Conservation (phyloP, 768 basidiomycete genomes). For the Solioccasus polychromus region DNA sequence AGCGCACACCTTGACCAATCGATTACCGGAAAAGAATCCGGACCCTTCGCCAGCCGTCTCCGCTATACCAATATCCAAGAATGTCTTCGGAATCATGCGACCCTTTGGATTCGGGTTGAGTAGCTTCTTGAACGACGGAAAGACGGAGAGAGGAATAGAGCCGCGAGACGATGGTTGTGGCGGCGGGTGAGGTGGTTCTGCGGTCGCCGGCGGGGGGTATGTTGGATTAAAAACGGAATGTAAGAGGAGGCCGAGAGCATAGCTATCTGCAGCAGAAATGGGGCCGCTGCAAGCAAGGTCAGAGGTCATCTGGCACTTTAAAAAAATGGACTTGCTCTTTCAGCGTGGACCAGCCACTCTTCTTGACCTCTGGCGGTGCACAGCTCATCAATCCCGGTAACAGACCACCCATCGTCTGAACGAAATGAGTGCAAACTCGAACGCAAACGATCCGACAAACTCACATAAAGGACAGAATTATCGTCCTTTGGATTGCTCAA, state of each 20-base stretch:
- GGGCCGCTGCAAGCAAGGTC: slow-evolving; percentile 34
- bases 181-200: slow-evolving; percentile 71
- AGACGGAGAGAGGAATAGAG: slow-evolving; percentile 68
- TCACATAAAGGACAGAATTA: slow-evolving; percentile 74
- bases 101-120: slow-evolving; percentile 85
- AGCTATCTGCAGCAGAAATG: slow-evolving; percentile 75
- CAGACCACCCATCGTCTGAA: slow-evolving; percentile 63
- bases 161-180: slow-evolving; percentile 77
- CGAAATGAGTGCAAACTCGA: neutral
- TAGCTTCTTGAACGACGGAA: slow-evolving; percentile 81
- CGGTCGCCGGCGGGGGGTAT: slow-evolving; percentile 65
- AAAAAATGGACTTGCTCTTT: slow-evolving; percentile 62
- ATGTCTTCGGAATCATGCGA: slow-evolving; percentile 70
- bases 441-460: slow-evolving; percentile 26
- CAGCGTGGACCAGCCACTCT: slow-evolving; percentile 75
- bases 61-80: slow-evolving; percentile 79
- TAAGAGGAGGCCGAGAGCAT: slow-evolving; percentile 83
- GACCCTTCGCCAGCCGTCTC: slow-evolving; percentile 51
- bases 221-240: slow-evolving; percentile 86
- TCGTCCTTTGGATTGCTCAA: slow-evolving; percentile 83
- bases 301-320: neutral
- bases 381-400: slow-evolving; percentile 59
- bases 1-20: slow-evolving; percentile 78
- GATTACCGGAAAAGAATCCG: slow-evolving; percentile 84
- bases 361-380: slow-evolving; percentile 86